These are phyloP conservation scores for Penicillium sp. DNA, from an alignment of 2,329 filamentous ascomycete species.

Conservation along the genomic window DNA sequence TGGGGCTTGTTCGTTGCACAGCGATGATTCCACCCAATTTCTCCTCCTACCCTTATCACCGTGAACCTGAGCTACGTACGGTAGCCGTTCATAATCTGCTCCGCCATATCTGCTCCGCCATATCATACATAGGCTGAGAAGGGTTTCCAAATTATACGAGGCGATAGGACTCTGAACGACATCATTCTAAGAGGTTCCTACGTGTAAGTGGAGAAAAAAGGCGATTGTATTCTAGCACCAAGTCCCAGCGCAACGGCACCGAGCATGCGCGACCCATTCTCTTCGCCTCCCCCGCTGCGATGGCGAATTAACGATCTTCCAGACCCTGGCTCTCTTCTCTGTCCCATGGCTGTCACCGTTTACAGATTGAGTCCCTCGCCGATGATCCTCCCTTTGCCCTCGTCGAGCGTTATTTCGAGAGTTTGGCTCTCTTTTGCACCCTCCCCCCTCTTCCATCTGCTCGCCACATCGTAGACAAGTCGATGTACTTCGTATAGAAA, in stretches of 20 bases:
- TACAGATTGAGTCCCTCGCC: neutral
- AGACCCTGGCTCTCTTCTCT: neutral
- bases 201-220: neutral
- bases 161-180: neutral
- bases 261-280: slow-evolving; percentile 2
- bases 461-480: neutral
- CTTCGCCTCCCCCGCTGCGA: slow-evolving; percentile 13
- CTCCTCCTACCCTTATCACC: neutral
- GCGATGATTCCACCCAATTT: neutral
- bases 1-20: neutral
- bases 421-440: neutral
- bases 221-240: neutral
- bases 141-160: too few species aligned
- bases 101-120: neutral
- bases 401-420: neutral
- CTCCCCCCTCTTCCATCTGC: neutral
- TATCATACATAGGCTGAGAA: neutral
- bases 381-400: neutral
- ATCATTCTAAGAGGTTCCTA: neutral
- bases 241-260: neutral
- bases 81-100: neutral
- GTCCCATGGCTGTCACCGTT: slow-evolving; percentile 3
- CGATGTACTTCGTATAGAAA: neutral
- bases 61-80: neutral
- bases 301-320: slow-evolving; percentile 6